These are phyloP conservation scores for Remersonia thermophila DNA, from an alignment of 2,329 filamentous ascomycete genomes.

Conservation along the genomic window DNA sequence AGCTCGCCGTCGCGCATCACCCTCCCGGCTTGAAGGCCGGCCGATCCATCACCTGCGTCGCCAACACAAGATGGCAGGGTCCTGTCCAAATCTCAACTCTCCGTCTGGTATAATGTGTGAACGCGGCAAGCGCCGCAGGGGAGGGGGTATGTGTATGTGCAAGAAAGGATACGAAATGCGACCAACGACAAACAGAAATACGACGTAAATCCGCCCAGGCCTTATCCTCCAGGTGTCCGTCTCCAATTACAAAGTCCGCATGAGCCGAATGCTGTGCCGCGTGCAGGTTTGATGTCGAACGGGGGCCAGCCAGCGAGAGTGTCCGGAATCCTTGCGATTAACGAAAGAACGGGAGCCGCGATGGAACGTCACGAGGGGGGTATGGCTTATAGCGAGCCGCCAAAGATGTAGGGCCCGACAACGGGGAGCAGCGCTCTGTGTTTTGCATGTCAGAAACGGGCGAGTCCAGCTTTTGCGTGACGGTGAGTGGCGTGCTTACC, in stretches of 20 bases:
- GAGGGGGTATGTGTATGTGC: conserved; percentile 13
- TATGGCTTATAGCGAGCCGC: no score
- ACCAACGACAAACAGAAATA: conserved; percentile 9
- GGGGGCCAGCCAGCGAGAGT: no score
- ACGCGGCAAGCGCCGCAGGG: conserved; percentile 10
- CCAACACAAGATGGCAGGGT: no score
- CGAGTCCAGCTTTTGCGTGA: not conserved
- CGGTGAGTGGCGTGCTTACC: conserved; percentile 51
- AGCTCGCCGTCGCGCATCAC: no score
- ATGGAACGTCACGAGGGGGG: not conserved
- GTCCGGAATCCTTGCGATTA: not conserved
- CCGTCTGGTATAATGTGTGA: conserved; percentile 3
- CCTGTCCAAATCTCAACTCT: not conserved
- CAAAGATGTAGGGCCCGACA: conserved; percentile 13
- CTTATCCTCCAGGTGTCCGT: not conserved
- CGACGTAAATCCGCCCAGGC: conserved; percentile 3
- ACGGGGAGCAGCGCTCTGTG: conserved; percentile 17
- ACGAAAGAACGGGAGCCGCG: not conserved
- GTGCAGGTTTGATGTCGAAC: no score
- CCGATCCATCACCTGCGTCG: no score
- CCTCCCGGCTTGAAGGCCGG: no score
- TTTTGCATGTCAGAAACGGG: conserved; percentile 1
- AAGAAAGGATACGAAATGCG: conserved; percentile 9
- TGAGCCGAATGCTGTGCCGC: no score
- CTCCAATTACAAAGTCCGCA: no score